phyloP scores from a whole-genome alignment of 768 basidiomycete genomes.

The Pleurotus ostreatus region DNA sequence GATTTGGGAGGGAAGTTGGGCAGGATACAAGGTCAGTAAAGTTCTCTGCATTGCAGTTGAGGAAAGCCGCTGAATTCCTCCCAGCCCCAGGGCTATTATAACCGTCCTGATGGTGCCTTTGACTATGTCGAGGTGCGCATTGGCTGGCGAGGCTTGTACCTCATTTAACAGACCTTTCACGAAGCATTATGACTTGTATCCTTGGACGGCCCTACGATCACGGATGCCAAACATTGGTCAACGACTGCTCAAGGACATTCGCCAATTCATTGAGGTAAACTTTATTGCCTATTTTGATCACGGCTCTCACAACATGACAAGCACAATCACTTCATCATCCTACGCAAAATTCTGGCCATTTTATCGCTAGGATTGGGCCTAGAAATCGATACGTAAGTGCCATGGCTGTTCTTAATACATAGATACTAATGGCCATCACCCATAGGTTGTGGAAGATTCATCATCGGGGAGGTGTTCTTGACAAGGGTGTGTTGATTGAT shows the following conservation, averaged over 20 bases:
- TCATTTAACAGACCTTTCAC: neutral
- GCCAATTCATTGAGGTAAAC: constrained; percentile 12
- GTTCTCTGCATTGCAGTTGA: too few species aligned
- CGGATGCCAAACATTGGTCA: constrained; percentile 9
- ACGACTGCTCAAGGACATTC: constrained; percentile 10
- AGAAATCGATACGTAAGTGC: constrained; percentile 8
- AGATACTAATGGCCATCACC: neutral
- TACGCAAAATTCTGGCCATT: constrained; percentile 13
- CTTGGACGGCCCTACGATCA: constrained; percentile 5
- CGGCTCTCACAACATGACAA: neutral
- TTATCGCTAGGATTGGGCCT: constrained; percentile 13
- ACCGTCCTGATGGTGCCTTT: constrained; percentile 11
- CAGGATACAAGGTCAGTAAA: constrained; percentile 13
- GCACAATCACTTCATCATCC: constrained; percentile 15
- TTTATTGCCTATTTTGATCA: neutral
- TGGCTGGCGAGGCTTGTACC: neutral
- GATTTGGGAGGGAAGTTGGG: constrained; percentile 13
- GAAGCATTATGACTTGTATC: constrained; percentile 13
- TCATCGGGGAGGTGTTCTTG: constrained; percentile 9
- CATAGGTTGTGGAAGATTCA: constrained; percentile 14
- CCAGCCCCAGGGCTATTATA: constrained; percentile 13
- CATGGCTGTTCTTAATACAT: neutral
- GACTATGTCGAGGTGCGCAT: constrained; percentile 12
- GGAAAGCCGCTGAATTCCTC: neutral
- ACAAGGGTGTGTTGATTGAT: constrained; percentile 5